phyloP scores from a whole-genome alignment of 2,329 filamentous ascomycete species.

The Penicillium sclerotigenum region DNA sequence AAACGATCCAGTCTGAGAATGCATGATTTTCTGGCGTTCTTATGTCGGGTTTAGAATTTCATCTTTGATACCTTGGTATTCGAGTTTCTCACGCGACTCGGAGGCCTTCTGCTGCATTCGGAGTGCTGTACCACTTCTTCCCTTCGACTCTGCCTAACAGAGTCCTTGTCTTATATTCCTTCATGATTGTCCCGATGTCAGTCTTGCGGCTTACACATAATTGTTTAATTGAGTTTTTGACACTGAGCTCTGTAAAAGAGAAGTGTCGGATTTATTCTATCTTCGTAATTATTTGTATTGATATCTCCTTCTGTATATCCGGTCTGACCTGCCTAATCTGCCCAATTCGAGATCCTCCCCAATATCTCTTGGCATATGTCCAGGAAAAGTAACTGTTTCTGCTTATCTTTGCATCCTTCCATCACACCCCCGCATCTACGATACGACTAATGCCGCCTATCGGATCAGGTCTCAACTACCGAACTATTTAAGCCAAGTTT shows the following conservation, averaged over 20 bases:
- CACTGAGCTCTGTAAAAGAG: slow-evolving; percentile 6
- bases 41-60: slow-evolving; percentile 31
- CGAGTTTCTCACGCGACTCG: slow-evolving; percentile 13
- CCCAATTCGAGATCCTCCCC: not conserved
- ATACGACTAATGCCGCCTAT: not conserved
- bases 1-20: slow-evolving; percentile 46
- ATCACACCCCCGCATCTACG: not conserved
- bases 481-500: not conserved
- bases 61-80: slow-evolving; percentile 30
- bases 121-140: slow-evolving; percentile 22
- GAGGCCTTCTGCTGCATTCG: slow-evolving; percentile 21
- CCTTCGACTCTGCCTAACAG: slow-evolving; percentile 24
- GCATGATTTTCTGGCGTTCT: slow-evolving; percentile 35
- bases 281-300: not conserved
- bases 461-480: not conserved
- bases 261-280: not conserved
- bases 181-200: slow-evolving; percentile 26
- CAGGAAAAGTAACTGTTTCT: not conserved
- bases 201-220: slow-evolving; percentile 29
- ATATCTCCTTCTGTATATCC: not conserved
- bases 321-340: not conserved
- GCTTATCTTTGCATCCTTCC: slow-evolving; percentile 4
- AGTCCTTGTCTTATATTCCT: slow-evolving; percentile 38
- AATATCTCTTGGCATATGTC: not conserved
- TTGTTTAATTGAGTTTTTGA: slow-evolving; percentile 30